These are phyloP conservation scores for Coniochaeta sp. DNA, from an alignment of 2,329 filamentous ascomycete genomes.

Conservation along the genomic window DNA sequence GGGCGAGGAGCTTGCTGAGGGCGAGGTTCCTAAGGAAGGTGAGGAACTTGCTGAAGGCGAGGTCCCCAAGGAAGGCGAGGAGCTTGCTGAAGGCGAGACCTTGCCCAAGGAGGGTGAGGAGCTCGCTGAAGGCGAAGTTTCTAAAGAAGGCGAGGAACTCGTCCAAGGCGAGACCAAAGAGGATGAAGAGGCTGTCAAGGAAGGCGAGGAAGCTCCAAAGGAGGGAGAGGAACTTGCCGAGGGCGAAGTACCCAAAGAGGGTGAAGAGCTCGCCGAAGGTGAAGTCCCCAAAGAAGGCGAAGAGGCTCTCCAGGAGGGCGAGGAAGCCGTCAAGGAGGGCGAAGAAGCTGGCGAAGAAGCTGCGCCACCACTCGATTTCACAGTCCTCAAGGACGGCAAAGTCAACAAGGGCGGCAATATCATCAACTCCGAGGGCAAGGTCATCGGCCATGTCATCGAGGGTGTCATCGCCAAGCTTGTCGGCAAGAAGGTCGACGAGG, in stretches of 20 bases:
- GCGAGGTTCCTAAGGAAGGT: conserved; percentile 2
- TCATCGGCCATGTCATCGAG: conserved; percentile 57
- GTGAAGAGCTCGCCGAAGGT: conserved; percentile 5
- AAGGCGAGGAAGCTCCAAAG: conserved; percentile 33
- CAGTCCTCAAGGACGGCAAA: conserved; percentile 53
- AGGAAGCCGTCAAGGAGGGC: conserved; percentile 18
- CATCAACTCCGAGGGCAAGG: conserved; percentile 42
- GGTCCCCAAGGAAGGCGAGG: conserved; percentile 5
- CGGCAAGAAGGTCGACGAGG: conserved; percentile 56
- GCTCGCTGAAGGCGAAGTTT: conserved; percentile 1
- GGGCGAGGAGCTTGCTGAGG: conserved; percentile 5
- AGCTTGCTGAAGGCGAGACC: conserved; percentile 3
- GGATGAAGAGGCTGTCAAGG: conserved; percentile 1
- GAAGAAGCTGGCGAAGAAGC: conserved; percentile 16
- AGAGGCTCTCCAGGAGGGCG: conserved; percentile 23
- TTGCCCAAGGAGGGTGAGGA: conserved; percentile 3
- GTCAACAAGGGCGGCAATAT: conserved; percentile 50
- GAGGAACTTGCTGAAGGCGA: conserved; percentile 12
- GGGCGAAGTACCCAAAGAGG: conserved; percentile 3
- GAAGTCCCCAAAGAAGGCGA: conserved; percentile 23
- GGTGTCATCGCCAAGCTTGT: conserved; percentile 59
- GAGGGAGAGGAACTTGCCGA: conserved; percentile 24
- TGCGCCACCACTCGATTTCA: conserved; percentile 49
- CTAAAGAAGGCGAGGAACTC: conserved; percentile 8
- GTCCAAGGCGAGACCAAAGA: conserved; percentile 7